Evolutionary conservation across 139 green algal genomes (phyloP), one percentile per base, ranked within the genome.

Genomic region (Micractinium sp.): DNA sequence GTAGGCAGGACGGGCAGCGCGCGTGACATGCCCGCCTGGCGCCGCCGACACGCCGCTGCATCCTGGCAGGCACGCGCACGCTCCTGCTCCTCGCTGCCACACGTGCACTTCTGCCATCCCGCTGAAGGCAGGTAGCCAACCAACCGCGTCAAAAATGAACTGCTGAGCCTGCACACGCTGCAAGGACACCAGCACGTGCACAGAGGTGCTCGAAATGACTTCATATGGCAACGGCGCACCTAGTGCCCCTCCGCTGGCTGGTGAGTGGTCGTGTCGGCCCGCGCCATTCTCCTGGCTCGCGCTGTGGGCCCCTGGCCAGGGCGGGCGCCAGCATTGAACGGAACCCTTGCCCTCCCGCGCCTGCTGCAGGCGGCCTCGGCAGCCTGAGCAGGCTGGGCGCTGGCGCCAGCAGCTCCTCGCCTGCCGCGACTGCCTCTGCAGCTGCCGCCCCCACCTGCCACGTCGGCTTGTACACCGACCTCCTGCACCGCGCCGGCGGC

Each of bases 401-500:
- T 29, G 29, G 66, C 66, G 31, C 66, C 67, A 38, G 83, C 83
- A 38, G 66, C 67, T 35, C 29, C 35, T 39, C 41, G 25, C 25
- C 78, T 41, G 38, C 60, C 47, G 25, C 35, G 19, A 13, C 47
- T 3, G 38, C 79, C 25, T 18, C 16, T 12, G 41, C 14, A 15
- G 5, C 35, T 0, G 1, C 27, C 23, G 38, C 38, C 18, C 27
- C 78, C 41, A 63, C 56, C 12, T 84, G 78, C 77, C 38, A 82
- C 23, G 82, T 15, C 36, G 82, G 14, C 33, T 1, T 60, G 74
- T 19, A 38, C 35, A 19, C 76, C 25, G 91, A 94, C 56, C 66
- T 94, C 22, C 85, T 94, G 53, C 81, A 63, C 38, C 93, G 85
- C 35, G 89, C 89, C 1, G 41, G 87, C 27, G 92, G 92, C 61